A percentile compares a stretch with the other conserved stretches of the same genome.
Conservation (phyloP, 495 filamentous ascomycete genomes). For the Parathielavia appendiculata region DNA sequence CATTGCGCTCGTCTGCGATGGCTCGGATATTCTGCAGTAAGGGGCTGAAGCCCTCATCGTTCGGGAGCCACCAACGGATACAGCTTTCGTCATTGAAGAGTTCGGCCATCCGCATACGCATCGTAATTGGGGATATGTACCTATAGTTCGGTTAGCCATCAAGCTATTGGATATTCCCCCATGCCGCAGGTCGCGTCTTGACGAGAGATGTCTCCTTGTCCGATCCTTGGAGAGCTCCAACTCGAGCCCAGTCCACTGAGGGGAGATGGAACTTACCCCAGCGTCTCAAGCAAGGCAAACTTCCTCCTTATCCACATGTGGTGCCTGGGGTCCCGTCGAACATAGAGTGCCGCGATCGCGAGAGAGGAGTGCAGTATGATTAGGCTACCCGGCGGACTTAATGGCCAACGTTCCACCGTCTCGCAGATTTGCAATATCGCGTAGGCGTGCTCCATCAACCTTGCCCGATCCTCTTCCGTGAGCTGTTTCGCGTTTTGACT, state of each 20-base stretch:
- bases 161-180: too few species aligned
- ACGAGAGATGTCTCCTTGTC: not conserved
- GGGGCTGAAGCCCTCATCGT: constrained; percentile 66
- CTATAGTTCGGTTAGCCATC: constrained; percentile 41
- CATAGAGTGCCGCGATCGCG: constrained; percentile 69
- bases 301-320: constrained; percentile 80
- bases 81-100: constrained; percentile 64
- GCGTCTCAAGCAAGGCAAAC: constrained; percentile 69
- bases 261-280: constrained; percentile 60
- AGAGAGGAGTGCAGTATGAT: constrained; percentile 72
- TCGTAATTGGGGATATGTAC: constrained; percentile 71
- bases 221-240: not conserved
- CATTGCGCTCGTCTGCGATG: constrained; percentile 68
- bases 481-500: constrained; percentile 59
- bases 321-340: constrained; percentile 66
- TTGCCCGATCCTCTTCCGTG: constrained; percentile 46
- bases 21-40: constrained; percentile 70
- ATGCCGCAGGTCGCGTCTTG: not conserved
- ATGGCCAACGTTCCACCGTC: constrained; percentile 65
- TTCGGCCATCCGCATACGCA: constrained; percentile 67
- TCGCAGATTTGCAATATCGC: constrained; percentile 73
- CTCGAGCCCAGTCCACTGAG: not conserved
- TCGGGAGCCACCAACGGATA: constrained; percentile 80
- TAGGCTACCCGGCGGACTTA: constrained; percentile 61
- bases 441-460: constrained; percentile 57